These are phyloP conservation scores for Ormosia emarginata DNA, from an alignment of 306 rosid genomes.

Conservation along the genomic window DNA sequence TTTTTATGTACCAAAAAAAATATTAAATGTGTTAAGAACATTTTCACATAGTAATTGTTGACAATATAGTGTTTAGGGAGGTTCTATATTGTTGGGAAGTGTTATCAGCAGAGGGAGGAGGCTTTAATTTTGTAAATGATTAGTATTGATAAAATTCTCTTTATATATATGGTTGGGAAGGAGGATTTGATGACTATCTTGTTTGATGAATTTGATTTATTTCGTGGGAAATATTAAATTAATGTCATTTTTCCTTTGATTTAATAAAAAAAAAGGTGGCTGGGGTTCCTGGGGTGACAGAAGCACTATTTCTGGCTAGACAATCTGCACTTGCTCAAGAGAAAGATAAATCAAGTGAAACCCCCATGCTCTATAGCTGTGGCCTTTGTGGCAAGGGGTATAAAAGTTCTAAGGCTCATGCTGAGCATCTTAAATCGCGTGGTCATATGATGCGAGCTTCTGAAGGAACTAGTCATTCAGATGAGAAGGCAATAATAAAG, in stretches of 20 bases:
- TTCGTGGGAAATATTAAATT: background rate
- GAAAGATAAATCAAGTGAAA: slow-evolving; percentile 55
- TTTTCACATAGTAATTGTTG: background rate
- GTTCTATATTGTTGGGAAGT: background rate
- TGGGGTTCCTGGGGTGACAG: slow-evolving; percentile 97
- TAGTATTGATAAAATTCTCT: background rate
- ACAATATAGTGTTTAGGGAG: background rate
- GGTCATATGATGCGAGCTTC: slow-evolving; percentile 59
- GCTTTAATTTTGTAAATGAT: background rate
- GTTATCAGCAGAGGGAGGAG: background rate
- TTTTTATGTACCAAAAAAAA: no score
- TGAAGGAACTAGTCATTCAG: slow-evolving; percentile 51
- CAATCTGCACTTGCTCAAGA: slow-evolving; percentile 72
- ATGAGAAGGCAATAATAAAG: slow-evolving; percentile 68
- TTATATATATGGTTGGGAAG: background rate
- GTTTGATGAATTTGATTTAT: background rate
- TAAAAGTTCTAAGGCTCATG: slow-evolving; percentile 83
- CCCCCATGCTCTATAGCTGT: slow-evolving; percentile 88
- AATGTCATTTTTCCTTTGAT: background rate
- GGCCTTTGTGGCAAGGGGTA: slow-evolving; percentile 87
- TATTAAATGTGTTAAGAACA: background rate
- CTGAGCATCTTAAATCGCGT: slow-evolving; percentile 84
- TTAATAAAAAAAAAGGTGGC: slow-evolving; percentile 53
- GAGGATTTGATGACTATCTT: background rate
- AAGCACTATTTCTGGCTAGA: slow-evolving; percentile 70